Base-by-base conservation (phyloP, 208 protist species). In the Acanthamoeba rhysodes region DNA sequence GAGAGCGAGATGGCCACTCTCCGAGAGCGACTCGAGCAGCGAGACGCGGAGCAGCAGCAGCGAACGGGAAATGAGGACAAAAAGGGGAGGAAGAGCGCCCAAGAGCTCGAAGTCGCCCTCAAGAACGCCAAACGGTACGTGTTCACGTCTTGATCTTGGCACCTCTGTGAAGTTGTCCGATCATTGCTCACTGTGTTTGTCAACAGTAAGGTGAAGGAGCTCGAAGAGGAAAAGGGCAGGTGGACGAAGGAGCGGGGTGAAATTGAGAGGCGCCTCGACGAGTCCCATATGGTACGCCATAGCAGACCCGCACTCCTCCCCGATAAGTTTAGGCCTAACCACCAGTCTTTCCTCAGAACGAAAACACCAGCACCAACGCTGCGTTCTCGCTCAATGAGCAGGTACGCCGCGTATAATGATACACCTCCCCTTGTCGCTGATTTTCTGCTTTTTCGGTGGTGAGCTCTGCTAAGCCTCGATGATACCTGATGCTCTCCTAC, bases 381-480 rank as follows among this genome's bases (percentile, higher is more conserved):
- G 53, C 29, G 1, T 41, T 88, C 80, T 66, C 50, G 50, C 80
- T 88, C 16, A 88, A 88, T 34, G 80, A 88, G 12, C 80, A 88
- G n/a, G 80, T 88, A 6, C 27, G 80, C 37, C 5, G 5, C 18
- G 70, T 16, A 32, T 8, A 14, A 8, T 32, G 32, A 41, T 22
- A 2, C 37, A 12, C 2, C 7, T 34, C n/a, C n/a, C 68, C 16
- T 57, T 9, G 0, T 57, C 53, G 53, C 53, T 57, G 53, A 57
- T 57, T 24, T 62, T n/a, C n/a, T n/a, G n/a, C 57, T 24, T 62
- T 8, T 62, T 14, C 18, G 20, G 6, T 62, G 10, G 20, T 27
- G 53, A 12, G 53, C 16, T 12, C 53, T 12, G 14, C 53, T 20
- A 57, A 57, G 14, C 16, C 14, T 57, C 53, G 16, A 57, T 57